A percentile compares a stretch with the other conserved stretches of the same genome.
Evolutionary conservation across 176 grass and related monocot species (phyloP).

Genomic region (Urochloa ruziziensis): DNA sequence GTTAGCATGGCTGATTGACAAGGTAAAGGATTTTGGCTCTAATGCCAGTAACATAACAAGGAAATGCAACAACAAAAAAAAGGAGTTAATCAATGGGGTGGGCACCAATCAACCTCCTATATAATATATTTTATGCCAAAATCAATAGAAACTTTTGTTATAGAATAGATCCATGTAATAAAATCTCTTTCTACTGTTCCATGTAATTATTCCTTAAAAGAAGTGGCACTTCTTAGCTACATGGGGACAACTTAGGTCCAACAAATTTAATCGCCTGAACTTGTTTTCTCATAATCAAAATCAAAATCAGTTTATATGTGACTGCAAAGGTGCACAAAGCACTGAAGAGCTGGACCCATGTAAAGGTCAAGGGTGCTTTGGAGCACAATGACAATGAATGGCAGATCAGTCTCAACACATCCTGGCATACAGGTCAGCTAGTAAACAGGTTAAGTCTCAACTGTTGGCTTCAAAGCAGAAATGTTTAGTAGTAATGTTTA

Average conservation of each 20-base stretch:
- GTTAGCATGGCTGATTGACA: constrained; percentile 10
- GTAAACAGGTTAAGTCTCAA: neutral
- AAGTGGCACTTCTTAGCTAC: neutral
- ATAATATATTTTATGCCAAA: neutral
- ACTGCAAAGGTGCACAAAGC: neutral
- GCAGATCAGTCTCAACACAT: neutral
- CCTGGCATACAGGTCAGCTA: neutral
- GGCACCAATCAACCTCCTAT: neutral
- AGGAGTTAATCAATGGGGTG: neutral
- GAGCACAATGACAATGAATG: constrained; percentile 19
- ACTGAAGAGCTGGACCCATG: constrained; percentile 12
- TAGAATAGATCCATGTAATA: neutral
- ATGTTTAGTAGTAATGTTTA: neutral
- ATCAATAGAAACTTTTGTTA: neutral
- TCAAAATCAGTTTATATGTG: neutral
- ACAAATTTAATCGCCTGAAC: neutral
- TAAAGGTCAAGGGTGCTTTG: neutral
- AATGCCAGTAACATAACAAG: neutral
- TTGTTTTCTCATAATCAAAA: constrained; percentile 14
- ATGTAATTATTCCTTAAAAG: neutral
- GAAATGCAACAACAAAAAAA: neutral
- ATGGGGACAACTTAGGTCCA: neutral
- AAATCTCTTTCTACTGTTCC: neutral
- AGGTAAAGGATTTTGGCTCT: neutral
- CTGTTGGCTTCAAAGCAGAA: neutral